Base-by-base conservation (phyloP, 73 alveolate genomes). In the Breviolum minutum region DNA sequence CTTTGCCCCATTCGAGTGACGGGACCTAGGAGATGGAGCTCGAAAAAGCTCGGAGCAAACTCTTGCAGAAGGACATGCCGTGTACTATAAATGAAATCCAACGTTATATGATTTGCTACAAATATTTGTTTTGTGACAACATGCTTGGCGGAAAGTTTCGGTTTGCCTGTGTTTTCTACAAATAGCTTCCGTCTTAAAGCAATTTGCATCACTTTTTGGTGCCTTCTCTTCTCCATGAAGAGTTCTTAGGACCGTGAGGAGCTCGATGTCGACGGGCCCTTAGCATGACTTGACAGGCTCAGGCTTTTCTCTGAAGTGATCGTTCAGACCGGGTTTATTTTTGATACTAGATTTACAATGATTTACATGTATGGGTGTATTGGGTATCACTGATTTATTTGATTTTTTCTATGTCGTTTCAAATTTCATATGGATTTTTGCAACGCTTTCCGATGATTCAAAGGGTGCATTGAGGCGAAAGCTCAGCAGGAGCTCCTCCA, bases 401-500 rank as follows among this genome's bases (percentile, higher is more conserved):
- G 54, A 40, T 40, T 2, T 40, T 40, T 40, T 40, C 3, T 3
- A 40, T 40, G 54, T 40, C 54, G 54, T 40, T 40, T 40, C 54
- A 40, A 40, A 40, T 40, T 40, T 40, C 54, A 40, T 40, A 0
- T 40, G 54, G 54, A 40, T 40, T 40, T 40, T 40, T 40, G 54
- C 54, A 40, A 40, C 54, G 54, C n/a, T 68, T 68, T 68, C 77
- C 77, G 2, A 11, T 11, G 54, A 40, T 40, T 40, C 54, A 40
- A 40, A 40, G 54, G 54, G 54, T 40, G 54, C 54, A 40, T 40
- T 40, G 54, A 85, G 94, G 94, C 94, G 30, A 85, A 92, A 62
- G 98, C 87, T 40, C 98, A 92, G 82, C 98, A 92, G 80, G 98
- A 92, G 98, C 98, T 92, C 60, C 70, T 92, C 66, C 90, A 92